A percentile compares a stretch with the other conserved stretches of the same genome.
phyloP scores from a whole-genome alignment of 2,329 filamentous ascomycete genomes.

The Coleophoma cylindrospora region DNA sequence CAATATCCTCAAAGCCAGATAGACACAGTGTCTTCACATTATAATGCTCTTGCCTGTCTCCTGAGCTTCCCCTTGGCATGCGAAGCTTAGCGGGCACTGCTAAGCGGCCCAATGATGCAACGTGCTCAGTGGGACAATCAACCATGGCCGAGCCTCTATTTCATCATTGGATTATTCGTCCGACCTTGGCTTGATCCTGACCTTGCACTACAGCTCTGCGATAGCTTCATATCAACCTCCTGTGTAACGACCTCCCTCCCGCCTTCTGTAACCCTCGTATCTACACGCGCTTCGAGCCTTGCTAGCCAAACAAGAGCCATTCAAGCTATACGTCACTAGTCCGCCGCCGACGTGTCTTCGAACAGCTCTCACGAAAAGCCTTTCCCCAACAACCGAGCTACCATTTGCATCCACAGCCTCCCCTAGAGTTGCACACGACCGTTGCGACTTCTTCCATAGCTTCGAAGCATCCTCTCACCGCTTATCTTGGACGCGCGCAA shows the following conservation, averaged over 20 bases:
- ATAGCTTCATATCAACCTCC: conserved; percentile 10
- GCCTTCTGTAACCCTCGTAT: background rate
- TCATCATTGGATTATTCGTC: conserved; percentile 15
- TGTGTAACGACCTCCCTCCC: background rate
- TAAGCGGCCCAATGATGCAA: background rate
- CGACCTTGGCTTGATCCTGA: conserved; percentile 4
- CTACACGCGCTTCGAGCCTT: background rate
- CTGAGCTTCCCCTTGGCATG: conserved; percentile 6
- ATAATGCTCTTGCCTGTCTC: background rate
- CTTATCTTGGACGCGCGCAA: conserved; percentile 1
- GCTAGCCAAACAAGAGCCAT: background rate
- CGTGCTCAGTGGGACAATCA: background rate
- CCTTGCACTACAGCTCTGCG: conserved; percentile 3
- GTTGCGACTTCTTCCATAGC: conserved; percentile 1
- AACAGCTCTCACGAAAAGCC: conserved; percentile 7
- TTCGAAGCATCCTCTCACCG: background rate
- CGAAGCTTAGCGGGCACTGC: conserved; percentile 14
- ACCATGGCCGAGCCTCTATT: conserved; percentile 11
- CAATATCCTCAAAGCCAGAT: too few relatives aligned
- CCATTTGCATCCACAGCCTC: too few relatives aligned
- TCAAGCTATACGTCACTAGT: background rate
- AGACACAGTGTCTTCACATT: background rate
- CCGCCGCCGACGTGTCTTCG: background rate
- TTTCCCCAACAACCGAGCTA: background rate
- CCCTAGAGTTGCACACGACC: too few relatives aligned